Evolutionary conservation across 306 rosid genomes (phyloP).

Genomic region (Vigna radiata): DNA sequence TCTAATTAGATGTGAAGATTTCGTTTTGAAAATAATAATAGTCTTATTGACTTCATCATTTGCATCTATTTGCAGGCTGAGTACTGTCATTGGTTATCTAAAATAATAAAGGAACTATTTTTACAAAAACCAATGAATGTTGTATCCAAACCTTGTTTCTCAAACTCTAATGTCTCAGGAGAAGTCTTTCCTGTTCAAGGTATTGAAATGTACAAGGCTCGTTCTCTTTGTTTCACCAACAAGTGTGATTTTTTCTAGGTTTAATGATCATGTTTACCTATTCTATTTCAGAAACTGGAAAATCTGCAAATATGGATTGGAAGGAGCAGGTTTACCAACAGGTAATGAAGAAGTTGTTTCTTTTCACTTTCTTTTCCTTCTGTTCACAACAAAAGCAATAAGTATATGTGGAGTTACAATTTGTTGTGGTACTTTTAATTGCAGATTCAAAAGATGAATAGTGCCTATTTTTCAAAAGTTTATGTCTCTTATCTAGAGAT

Average conservation of each 20-base stretch:
- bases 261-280: no score
- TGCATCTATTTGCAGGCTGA: constrained; percentile 35
- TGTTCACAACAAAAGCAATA: not conserved
- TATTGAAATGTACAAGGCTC: not conserved
- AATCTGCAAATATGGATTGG: constrained; percentile 32
- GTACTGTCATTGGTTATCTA: constrained; percentile 1
- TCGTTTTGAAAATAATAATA: not conserved
- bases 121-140: not conserved
- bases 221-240: not conserved
- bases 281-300: no score
- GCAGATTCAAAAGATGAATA: constrained; percentile 43
- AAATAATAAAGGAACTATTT: not conserved
- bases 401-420: no score
- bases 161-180: constrained; percentile 11
- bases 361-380: not conserved
- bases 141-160: not conserved
- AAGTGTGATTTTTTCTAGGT: no score
- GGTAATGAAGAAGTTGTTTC: constrained; percentile 37
- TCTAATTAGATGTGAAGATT: not conserved
- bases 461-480: not conserved
- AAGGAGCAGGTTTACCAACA: constrained; percentile 35
- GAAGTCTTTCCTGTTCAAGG: constrained; percentile 5
- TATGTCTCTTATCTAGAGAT: not conserved
- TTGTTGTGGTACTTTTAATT: constrained; percentile 12
- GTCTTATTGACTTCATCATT: not conserved